These are phyloP conservation scores for Myxozyma vanderwaltii DNA, from an alignment of 805 yeast genomes.

Conservation along the genomic window DNA sequence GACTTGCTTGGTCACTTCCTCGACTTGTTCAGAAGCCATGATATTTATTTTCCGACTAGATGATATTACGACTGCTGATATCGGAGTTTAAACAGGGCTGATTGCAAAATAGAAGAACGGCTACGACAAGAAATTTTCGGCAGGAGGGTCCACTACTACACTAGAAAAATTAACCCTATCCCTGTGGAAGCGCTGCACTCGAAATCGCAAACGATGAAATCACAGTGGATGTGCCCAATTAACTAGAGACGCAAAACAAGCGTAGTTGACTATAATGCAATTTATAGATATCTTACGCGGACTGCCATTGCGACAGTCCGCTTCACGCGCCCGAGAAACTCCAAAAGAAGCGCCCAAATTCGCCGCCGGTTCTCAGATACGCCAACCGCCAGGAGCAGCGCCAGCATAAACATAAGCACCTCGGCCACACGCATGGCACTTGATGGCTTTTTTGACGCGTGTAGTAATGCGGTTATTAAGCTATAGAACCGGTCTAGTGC, in stretches of 20 bases:
- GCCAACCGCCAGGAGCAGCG: constrained; percentile 12
- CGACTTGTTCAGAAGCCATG: constrained; percentile 22
- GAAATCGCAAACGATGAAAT: too few relatives aligned
- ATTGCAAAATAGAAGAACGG: background rate
- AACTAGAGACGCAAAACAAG: too few relatives aligned
- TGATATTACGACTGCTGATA: too few relatives aligned
- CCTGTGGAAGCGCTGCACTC: background rate
- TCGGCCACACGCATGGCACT: constrained; percentile 13
- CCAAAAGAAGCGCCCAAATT: background rate
- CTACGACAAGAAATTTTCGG: background rate
- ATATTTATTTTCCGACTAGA: background rate
- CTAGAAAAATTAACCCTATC: background rate
- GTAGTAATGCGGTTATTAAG: background rate
- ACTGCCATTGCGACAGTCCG: constrained; percentile 19
- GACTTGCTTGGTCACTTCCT: constrained; percentile 54
- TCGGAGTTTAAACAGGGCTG: background rate
- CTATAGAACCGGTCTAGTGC: background rate
- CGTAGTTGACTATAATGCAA: background rate
- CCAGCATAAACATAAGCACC: constrained; percentile 2
- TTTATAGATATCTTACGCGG: constrained; percentile 19
- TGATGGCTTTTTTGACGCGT: constrained; percentile 2
- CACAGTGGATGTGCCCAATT: too few relatives aligned
- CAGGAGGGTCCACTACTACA: background rate
- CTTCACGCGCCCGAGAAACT: background rate
- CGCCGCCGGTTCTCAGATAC: constrained; percentile 20